Evolutionary conservation across 371 early-diverging fungal species (phyloP).

Genomic region (Saksenaea oblongispora): DNA sequence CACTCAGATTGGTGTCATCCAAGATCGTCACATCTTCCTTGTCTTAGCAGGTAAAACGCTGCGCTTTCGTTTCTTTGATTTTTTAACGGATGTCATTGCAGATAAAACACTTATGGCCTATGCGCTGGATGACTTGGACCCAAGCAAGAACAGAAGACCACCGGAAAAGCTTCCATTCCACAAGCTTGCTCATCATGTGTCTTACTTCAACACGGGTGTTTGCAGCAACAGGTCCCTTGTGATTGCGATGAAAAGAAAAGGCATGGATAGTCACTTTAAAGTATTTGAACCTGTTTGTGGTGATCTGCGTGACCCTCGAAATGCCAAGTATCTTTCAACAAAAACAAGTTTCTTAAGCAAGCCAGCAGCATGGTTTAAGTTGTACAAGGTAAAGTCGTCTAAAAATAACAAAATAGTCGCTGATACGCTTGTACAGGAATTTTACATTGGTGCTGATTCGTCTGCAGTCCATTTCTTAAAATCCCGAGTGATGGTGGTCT

Average conservation of each 20-base stretch:
- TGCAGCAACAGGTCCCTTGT: constrained; percentile 60
- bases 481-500: constrained; percentile 75
- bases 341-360: constrained; percentile 48
- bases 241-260: constrained; percentile 53
- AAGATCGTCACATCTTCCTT: constrained; percentile 39
- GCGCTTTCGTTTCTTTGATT: background rate
- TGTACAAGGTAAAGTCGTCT: constrained; percentile 22
- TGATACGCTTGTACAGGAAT: constrained; percentile 48
- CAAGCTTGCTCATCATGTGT: constrained; percentile 61
- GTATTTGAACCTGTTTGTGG: constrained; percentile 42
- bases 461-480: constrained; percentile 71
- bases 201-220: constrained; percentile 74
- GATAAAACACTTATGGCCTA: constrained; percentile 78
- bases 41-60: constrained; percentile 26
- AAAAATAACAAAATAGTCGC: no score
- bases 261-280: constrained; percentile 46
- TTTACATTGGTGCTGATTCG: constrained; percentile 82
- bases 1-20: constrained; percentile 40
- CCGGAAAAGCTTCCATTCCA: constrained; percentile 32
- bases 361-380: constrained; percentile 46
- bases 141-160: constrained; percentile 34
- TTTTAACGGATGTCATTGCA: constrained; percentile 11
- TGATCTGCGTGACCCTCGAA: constrained; percentile 41
- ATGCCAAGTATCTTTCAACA: constrained; percentile 33
- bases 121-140: constrained; percentile 64